Conservation (phyloP, 257 asterid genomes). For the Solanum chilense region DNA sequence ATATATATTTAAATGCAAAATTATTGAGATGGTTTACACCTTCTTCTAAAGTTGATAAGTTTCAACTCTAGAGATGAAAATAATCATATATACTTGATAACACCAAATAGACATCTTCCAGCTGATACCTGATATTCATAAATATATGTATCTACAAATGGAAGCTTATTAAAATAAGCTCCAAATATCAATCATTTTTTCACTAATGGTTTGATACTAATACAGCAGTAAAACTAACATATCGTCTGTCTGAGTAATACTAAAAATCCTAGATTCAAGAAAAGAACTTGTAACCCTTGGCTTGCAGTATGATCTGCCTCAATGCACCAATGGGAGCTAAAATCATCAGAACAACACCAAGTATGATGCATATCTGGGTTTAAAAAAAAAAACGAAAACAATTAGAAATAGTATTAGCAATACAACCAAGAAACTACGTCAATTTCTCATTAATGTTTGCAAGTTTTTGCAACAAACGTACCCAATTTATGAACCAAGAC, state of each 20-base stretch:
- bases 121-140: not conserved
- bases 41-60: too few species aligned
- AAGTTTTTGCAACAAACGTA: not conserved
- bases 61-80: too few species aligned
- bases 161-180: constrained; percentile 17
- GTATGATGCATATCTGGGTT: constrained; percentile 34
- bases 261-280: constrained; percentile 7
- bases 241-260: not conserved
- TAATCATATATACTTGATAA: not conserved
- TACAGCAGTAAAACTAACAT: not conserved
- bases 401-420: too few species aligned
- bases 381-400: not conserved
- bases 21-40: too few species aligned
- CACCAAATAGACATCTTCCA: not conserved
- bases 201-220: not conserved
- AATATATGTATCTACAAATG: not conserved
- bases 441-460: not conserved
- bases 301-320: constrained; percentile 25
- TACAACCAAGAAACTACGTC: not conserved
- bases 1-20: too few species aligned
- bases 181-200: not conserved
- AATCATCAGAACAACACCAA: constrained; percentile 31
- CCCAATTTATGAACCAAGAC: constrained; percentile 44
- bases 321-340: constrained; percentile 51
- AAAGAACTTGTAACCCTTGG: constrained; percentile 30